Evolutionary conservation across 106 monocot species (phyloP), one percentile per base, ranked within the genome.

Genomic region (Dioscorea dumetorum): DNA sequence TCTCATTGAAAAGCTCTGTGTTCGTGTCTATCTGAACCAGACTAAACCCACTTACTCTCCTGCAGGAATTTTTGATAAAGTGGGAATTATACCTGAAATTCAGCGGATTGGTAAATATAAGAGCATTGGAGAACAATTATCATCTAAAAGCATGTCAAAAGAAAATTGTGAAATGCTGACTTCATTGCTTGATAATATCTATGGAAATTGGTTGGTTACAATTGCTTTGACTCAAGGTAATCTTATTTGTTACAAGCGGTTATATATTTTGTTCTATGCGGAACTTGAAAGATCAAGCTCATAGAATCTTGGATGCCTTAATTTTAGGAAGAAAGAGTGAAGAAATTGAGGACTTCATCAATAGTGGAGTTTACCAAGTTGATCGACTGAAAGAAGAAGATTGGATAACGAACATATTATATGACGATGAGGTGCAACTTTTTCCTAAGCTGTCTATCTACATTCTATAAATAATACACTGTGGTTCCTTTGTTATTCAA

Each of bases 331-430:
- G 92, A 80, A 74, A 21, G 53, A 84, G 57, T 75, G 87, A 87
- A 73, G 87, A 89, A 80, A 75, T 97, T 33, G 84, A 85, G 75
- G 70, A 79, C 34, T 97, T 97, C 57, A 33, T 97, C 61, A 81
- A 97, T 64, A 76, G 86, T 34, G 97, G 97, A 49, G 84, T 90
- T 82, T 97, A 82, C 62, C 84, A 97, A 87, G 89, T 90, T 58
- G 84, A 92, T 64, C 89, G 75, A 81, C 84, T 97, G 62, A 97
- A 92, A 85, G 89, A 92, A 87, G 92, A 85, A 75, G 92, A 89
- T 60, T 97, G 97, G 97, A 81, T 97, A 67, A 92, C 97, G 67
- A 79, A 90, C 60, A 71, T 81, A 70, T 33, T 83, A 22, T 97
- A 97, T 84, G 97, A 92, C 69, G 97, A 97, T 64, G 97, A 97